A percentile compares a stretch with the other conserved stretches of the same genome.
phyloP scores from a whole-genome alignment of 2,329 filamentous ascomycete genomes.

The Neonectria faginata region DNA sequence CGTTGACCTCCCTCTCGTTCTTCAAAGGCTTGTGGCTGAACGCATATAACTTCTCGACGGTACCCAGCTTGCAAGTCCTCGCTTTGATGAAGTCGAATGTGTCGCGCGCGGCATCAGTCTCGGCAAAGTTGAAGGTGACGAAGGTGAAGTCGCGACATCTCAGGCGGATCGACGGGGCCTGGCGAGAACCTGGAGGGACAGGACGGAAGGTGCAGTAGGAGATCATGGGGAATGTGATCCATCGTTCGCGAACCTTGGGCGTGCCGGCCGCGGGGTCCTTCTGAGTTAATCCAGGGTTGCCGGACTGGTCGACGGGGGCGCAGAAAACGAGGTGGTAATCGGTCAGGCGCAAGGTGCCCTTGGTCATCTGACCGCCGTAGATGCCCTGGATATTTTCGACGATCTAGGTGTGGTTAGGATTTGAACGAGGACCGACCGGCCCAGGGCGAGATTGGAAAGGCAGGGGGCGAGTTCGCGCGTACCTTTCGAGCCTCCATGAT shows the following conservation, averaged over 20 bases:
- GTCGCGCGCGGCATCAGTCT: conserved; percentile 80
- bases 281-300: conserved; percentile 27
- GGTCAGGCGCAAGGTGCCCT: conserved; percentile 70
- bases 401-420: conserved; percentile 51
- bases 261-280: conserved; percentile 39
- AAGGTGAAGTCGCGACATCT: conserved; percentile 95
- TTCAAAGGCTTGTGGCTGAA: conserved; percentile 84
- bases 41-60: conserved; percentile 89
- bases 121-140: conserved; percentile 87
- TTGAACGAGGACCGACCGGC: conserved; percentile 7
- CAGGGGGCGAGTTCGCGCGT: conserved; percentile 30
- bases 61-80: conserved; percentile 83
- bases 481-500: conserved; percentile 59
- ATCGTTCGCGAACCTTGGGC: conserved; percentile 73
- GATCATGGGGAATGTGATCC: conserved; percentile 96
- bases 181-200: conserved; percentile 74
- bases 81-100: conserved; percentile 87
- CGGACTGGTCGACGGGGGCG: conserved; percentile 53
- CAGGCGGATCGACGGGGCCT: conserved; percentile 85
- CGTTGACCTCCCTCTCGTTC: conserved; percentile 79
- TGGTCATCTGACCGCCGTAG: conserved; percentile 67
- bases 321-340: conserved; percentile 71
- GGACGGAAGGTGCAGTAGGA: conserved; percentile 82
- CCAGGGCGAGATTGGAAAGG: neutral
- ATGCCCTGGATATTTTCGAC: conserved; percentile 71